Percentiles rank a stretch among this genome's conserved stretches.
Conservation (phyloP, 768 basidiomycete species). For the Suillus discolor region DNA sequence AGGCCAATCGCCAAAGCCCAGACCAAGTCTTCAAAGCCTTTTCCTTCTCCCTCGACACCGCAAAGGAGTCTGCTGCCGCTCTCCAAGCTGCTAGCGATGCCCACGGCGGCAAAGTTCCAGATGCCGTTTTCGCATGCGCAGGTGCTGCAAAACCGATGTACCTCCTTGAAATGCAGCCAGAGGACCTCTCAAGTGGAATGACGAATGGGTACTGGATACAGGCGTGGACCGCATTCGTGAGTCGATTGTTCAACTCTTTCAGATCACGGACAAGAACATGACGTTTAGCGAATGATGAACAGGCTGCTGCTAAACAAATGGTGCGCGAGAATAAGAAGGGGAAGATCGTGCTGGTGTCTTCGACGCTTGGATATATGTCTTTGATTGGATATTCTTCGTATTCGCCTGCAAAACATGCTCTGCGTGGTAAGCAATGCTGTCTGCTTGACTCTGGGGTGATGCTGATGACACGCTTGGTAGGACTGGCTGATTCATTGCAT, state of each 20-base stretch:
- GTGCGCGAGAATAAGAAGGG: slow-evolving; percentile 56
- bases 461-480: slow-evolving; percentile 38
- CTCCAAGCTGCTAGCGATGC: slow-evolving; percentile 59
- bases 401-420: slow-evolving; percentile 82
- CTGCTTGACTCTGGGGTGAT: too few species aligned
- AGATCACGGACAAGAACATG: background rate
- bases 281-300: background rate
- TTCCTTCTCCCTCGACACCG: slow-evolving; percentile 63
- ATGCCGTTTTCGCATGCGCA: slow-evolving; percentile 80
- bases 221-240: slow-evolving; percentile 45
- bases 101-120: slow-evolving; percentile 63
- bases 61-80: slow-evolving; percentile 57
- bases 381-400: slow-evolving; percentile 82
- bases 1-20: slow-evolving; percentile 57
- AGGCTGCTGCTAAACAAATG: slow-evolving; percentile 74
- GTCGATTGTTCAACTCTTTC: slow-evolving; percentile 16
- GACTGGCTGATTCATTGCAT: slow-evolving; percentile 81
- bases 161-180: slow-evolving; percentile 69
- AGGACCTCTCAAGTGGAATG: slow-evolving; percentile 60
- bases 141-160: slow-evolving; percentile 72
- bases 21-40: slow-evolving; percentile 66
- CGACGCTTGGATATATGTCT: slow-evolving; percentile 72
- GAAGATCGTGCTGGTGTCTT: slow-evolving; percentile 78
- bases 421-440: slow-evolving; percentile 60
- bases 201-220: slow-evolving; percentile 58